Base-by-base conservation (phyloP, 2,329 filamentous ascomycete species). In the Sporothrix sp. region DNA sequence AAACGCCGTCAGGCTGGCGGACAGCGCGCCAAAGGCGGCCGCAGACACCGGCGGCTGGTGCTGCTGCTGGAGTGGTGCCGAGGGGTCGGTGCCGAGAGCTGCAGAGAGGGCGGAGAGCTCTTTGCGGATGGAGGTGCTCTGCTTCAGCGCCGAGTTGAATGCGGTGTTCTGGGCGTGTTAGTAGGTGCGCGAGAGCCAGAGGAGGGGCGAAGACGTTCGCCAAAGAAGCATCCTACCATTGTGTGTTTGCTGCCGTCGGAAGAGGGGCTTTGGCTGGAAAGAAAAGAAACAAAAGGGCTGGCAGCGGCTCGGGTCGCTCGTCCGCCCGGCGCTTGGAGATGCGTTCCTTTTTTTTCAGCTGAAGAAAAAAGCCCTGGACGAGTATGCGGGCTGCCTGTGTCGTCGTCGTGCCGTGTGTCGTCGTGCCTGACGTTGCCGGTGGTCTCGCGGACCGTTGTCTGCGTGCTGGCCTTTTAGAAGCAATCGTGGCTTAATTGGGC, bases 131-230 rank as follows among this genome's bases (percentile, higher is more conserved):
- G 84, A 77, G 51, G 85, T 87, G 54, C 84, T 88, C 71, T 94
- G 87, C 69, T 90, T 89, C 48, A 93, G 75, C 49, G 87, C 87
- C 46, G 84, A 85, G 68, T 94, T 94, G 75, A 93, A 94, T 56
- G 88, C 76, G 13, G 84, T 82, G 65, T 90, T 91, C 87, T 89
- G 38, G 4, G 21, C 7, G 14, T 9, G 20, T 2, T 11, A 16
- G 13, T 20, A 20, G 25, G 35, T 8, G 14, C 7, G 11, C 9
- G 16, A 18, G n/a, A 7, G 23, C 7, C 7, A 5, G 18, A 23
- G 8, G 20, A 2, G 16, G 33, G 9, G 23, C 16, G 13, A 11
- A 18, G 20, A 35, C 5, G 3, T 13, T 28, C 2, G 11, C 16
- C 3, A 16, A 36, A 36, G 30, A 32, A 32, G 25, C 23, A n/a